Conservation (phyloP, 208 protist species). For the Trypanosoma caninum region DNA sequence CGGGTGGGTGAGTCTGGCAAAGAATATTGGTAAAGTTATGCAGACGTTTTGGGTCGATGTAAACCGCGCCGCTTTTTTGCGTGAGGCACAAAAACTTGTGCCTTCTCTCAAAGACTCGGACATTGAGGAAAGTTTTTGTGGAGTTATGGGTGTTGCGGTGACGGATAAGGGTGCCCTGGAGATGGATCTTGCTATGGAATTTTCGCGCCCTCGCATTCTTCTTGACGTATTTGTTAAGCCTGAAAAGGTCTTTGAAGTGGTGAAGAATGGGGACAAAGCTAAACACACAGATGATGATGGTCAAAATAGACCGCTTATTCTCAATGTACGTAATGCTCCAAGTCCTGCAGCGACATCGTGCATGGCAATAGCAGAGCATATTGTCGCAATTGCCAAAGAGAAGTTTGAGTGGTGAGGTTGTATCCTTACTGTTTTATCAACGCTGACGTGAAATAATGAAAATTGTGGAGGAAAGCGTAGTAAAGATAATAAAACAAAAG, state of each 20-base stretch:
- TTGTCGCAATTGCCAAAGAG: constrained; percentile 49
- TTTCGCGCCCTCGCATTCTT: constrained; percentile 51
- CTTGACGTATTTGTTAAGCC: constrained; percentile 33
- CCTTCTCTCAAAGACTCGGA: constrained; percentile 59
- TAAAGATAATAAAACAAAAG: too few relatives aligned
- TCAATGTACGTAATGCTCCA: constrained; percentile 90
- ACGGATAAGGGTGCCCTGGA: constrained; percentile 45
- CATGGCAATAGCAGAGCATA: constrained; percentile 86
- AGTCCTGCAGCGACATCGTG: constrained; percentile 83
- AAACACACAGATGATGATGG: not conserved
- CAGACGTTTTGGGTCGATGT: constrained; percentile 71
- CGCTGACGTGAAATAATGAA: not conserved
- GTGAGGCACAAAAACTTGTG: constrained; percentile 66
- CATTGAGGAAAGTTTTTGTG: constrained; percentile 69
- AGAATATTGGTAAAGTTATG: constrained; percentile 49
- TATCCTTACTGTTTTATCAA: not conserved
- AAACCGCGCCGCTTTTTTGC: constrained; percentile 50
- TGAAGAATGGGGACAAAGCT: constrained; percentile 16
- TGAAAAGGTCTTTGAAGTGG: constrained; percentile 41
- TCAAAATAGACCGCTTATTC: constrained; percentile 41
- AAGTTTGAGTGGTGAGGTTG: constrained; percentile 63
- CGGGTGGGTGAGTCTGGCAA: constrained; percentile 58
- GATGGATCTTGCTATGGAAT: constrained; percentile 77
- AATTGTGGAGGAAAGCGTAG: too few relatives aligned
- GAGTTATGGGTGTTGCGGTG: constrained; percentile 72